These are phyloP conservation scores for Ophiostoma triangulosporum DNA, from an alignment of 2,329 filamentous ascomycete species.

Conservation along the genomic window DNA sequence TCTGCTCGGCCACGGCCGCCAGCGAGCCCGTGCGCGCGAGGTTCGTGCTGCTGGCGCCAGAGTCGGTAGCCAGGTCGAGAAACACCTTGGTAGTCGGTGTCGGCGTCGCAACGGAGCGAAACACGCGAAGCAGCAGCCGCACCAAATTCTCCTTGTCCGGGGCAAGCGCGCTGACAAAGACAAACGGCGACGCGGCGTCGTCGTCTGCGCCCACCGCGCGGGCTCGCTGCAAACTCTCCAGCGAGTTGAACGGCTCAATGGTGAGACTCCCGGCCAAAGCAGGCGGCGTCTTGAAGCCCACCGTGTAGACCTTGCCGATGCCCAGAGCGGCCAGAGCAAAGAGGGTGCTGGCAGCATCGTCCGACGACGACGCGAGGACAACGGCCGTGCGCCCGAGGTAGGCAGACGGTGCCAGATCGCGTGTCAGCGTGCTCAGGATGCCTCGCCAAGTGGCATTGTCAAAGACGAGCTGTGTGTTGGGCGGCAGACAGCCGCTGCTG, in stretches of 20 bases:
- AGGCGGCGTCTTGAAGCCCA: constrained; percentile 58
- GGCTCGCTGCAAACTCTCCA: constrained; percentile 47
- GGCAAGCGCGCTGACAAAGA: constrained; percentile 66
- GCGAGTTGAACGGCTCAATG: constrained; percentile 66
- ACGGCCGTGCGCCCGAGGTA: constrained; percentile 65
- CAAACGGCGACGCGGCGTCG: constrained; percentile 52
- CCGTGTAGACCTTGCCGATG: constrained; percentile 69
- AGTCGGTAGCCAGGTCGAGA: constrained; percentile 54
- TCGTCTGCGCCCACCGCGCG: constrained; percentile 28
- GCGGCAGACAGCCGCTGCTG: constrained; percentile 24
- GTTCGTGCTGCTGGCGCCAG: constrained; percentile 21
- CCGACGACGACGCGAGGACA: constrained; percentile 56
- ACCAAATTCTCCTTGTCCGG: constrained; percentile 69
- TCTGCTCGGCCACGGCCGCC: constrained; percentile 53
- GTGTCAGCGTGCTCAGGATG: constrained; percentile 66
- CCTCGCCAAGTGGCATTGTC: constrained; percentile 81
- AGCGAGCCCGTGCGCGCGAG: constrained; percentile 52
- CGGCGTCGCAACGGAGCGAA: constrained; percentile 33
- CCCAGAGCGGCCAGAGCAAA: constrained; percentile 66
- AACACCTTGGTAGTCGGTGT: constrained; percentile 52
- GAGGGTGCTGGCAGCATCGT: constrained; percentile 65
- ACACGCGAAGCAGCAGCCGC: constrained; percentile 63
- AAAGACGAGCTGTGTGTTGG: constrained; percentile 48
- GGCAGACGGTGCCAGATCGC: constrained; percentile 70
- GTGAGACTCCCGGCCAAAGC: constrained; percentile 51